These are phyloP conservation scores for Tritrichomonas foetus DNA, from an alignment of 208 protist genomes.

Conservation along the genomic window DNA sequence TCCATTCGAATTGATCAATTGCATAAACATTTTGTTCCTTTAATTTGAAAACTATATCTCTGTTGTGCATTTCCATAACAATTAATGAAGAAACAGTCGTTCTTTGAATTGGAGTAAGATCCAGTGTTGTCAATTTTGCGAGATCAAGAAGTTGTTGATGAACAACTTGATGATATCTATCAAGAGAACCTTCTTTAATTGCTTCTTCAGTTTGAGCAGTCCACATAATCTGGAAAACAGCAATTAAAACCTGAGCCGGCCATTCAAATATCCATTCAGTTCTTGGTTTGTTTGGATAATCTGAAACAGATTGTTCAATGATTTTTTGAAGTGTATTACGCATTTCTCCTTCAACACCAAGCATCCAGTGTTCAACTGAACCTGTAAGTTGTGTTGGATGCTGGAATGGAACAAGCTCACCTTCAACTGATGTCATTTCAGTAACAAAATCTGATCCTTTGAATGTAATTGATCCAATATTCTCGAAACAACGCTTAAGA, in stretches of 20 bases:
- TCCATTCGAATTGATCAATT: conserved; percentile 84
- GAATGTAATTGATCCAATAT: conserved; percentile 18
- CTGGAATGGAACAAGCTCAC: conserved; percentile 16
- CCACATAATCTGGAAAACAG: conserved; percentile 79
- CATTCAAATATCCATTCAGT: conserved; percentile 81
- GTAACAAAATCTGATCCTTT: conserved; percentile 71
- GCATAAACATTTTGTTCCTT: conserved; percentile 70
- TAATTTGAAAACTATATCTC: conserved; percentile 84
- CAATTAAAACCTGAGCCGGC: conserved; percentile 79
- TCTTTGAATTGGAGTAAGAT: conserved; percentile 77
- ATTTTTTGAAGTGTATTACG: conserved; percentile 67
- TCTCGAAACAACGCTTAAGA: conserved; percentile 35
- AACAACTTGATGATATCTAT: not conserved
- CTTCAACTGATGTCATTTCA: conserved; percentile 51
- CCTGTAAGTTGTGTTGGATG: not conserved
- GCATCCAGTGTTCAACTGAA: conserved; percentile 93
- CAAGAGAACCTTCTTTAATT: conserved; percentile 53
- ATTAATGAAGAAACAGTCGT: conserved; percentile 85
- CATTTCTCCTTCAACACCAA: conserved; percentile 81
- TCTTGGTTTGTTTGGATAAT: not conserved
- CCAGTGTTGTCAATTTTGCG: conserved; percentile 71
- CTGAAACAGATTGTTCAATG: conserved; percentile 60
- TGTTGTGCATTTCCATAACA: conserved; percentile 89
- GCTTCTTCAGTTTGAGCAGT: conserved; percentile 75
- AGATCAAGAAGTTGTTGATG: conserved; percentile 59